Evolutionary conservation across 2,329 filamentous ascomycete species (phyloP), one percentile per base, ranked within the genome.

Genomic region (Chrysoporthe deuterocubensis): DNA sequence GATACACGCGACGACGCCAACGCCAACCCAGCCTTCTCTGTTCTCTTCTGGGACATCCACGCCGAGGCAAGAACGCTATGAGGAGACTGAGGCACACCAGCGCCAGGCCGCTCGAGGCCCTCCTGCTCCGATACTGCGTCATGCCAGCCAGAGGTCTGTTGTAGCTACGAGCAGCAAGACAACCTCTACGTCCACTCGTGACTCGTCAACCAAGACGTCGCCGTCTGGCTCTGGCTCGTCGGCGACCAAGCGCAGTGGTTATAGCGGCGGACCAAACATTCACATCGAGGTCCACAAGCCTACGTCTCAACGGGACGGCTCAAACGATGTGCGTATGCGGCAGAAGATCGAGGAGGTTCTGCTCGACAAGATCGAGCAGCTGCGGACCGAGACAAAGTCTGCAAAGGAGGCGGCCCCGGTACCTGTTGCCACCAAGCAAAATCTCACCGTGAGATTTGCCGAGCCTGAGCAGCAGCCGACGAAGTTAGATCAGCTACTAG

Each of bases 241-340:
- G 18, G 8, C 64, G 5, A 21, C 65, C 43, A 63, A 52, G 13
- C 65, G 65, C 16, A 50, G 13, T 56, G 65, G 66, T 42, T 13
- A 46, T 37, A 46, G 59, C 14, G 40, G 56, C 21, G 42, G 58
- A 9, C 67, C 67, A 3, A 63, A 50, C 42, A 63, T 69, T 8
- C 69, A 70, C 4, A 65, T 69, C 48, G 69, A 70, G 46, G 64
- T 69, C 42, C 67, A 70, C 60, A 59, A 67, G 46, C 62, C 62
- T 14, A 26, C 16, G 21, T 14, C 57, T 6, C n/a, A n/a, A 16
- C 40, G 8, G 13, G 64, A 62, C 16, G 57, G 56, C 37, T 57
- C 54, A 14, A 59, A 37, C 3, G 69, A 70, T n/a, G 14, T 37
- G 4, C 61, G 59, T 6, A 66, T 69, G 18, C 42, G 60, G 44